Evolutionary conservation across 1,139 yeast species (phyloP).

Genomic region (Nakaseomyces sp.): DNA sequence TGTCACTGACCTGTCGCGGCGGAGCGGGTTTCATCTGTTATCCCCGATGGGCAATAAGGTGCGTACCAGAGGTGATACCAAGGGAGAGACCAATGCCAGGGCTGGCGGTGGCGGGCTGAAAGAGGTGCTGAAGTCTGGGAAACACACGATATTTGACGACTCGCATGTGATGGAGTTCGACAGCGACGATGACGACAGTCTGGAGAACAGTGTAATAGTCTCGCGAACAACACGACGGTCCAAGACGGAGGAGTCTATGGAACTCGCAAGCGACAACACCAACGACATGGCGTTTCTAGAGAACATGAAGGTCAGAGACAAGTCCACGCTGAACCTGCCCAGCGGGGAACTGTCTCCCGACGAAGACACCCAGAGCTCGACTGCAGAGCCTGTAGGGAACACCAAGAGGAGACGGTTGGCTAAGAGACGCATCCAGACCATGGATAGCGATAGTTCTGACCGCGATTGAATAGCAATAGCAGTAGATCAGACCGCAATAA

Average conservation of each 20-base stretch:
- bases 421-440: background rate
- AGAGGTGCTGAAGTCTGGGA: slow-evolving; percentile 11
- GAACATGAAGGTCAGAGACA: background rate
- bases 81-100: too few relatives aligned
- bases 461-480: background rate
- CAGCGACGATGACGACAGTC: slow-evolving; percentile 9
- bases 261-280: slow-evolving; percentile 1
- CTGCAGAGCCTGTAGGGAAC: background rate
- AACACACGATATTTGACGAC: slow-evolving; percentile 17
- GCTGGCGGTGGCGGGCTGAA: slow-evolving; percentile 12
- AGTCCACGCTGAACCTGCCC: background rate
- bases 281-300: background rate
- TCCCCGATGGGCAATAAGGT: slow-evolving; percentile 15
- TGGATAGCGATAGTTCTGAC: slow-evolving; percentile 2
- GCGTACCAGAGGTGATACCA: background rate
- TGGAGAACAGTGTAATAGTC: background rate
- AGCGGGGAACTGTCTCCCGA: slow-evolving; percentile 5
- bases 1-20: background rate
- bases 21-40: slow-evolving; percentile 15
- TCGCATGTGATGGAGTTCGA: slow-evolving; percentile 10
- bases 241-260: background rate
- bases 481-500: too few relatives aligned
- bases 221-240: background rate
- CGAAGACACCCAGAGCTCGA: slow-evolving; percentile 3
- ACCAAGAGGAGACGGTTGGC: background rate